A percentile compares a stretch with the other conserved stretches of the same genome.
Conservation (phyloP, 169 alveolate genomes). For the Prorocentrum cordatum region DNA sequence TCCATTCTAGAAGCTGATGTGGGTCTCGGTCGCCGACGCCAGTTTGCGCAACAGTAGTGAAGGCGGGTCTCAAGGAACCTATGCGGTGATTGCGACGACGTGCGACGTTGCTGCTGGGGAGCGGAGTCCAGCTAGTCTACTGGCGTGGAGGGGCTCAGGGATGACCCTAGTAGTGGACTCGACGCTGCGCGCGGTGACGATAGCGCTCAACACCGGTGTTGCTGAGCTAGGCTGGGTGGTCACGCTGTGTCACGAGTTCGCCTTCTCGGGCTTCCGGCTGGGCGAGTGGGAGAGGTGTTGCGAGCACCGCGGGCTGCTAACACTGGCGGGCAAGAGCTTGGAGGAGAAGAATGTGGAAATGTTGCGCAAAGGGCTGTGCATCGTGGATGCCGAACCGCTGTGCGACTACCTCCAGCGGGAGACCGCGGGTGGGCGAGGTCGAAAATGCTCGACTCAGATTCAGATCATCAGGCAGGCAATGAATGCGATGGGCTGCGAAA, state of each 20-base stretch:
- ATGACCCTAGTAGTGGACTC: neutral
- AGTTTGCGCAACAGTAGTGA: too few species aligned
- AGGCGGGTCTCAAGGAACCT: too few species aligned
- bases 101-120: neutral
- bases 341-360: neutral
- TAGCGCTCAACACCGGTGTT: neutral
- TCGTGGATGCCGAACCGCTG: neutral
- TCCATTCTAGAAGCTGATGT: too few species aligned
- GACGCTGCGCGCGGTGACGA: too few species aligned
- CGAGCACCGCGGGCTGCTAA: neutral
- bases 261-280: neutral
- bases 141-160: neutral
- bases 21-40: too few species aligned
- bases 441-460: neutral
- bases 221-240: neutral
- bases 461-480: neutral
- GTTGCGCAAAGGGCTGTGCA: neutral
- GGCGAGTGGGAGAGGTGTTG: neutral
- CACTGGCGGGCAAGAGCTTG: neutral
- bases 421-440: neutral
- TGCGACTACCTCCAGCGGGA: neutral
- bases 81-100: neutral
- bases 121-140: neutral
- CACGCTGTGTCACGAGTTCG: neutral
- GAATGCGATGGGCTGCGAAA: neutral